A percentile compares a stretch with the other conserved stretches of the same genome.
Conservation (phyloP, 2,329 filamentous ascomycete species). For the Sordariomycetes sp. region DNA sequence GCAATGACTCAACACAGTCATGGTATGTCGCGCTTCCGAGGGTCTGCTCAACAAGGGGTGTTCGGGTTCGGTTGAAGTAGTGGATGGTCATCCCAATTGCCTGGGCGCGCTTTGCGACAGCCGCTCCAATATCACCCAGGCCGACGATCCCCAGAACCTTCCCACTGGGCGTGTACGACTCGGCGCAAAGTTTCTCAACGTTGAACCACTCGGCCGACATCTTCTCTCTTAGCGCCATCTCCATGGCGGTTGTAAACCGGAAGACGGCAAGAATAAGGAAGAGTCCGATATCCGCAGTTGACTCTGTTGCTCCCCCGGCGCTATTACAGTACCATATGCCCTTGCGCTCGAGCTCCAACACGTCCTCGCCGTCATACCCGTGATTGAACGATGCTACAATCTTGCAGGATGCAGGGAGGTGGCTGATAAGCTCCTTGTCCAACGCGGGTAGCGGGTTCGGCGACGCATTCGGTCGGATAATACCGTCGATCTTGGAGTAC, state of each 20-base stretch:
- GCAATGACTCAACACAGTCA: slow-evolving; percentile 23
- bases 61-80: slow-evolving; percentile 28
- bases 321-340: slow-evolving; percentile 44
- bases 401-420: not conserved
- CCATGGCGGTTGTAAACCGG: slow-evolving; percentile 29
- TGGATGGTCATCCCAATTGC: slow-evolving; percentile 31
- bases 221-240: slow-evolving; percentile 16
- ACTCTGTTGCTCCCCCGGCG: slow-evolving; percentile 39
- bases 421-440: not conserved
- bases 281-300: slow-evolving; percentile 37
- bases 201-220: slow-evolving; percentile 26
- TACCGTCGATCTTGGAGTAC: not conserved
- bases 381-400: not conserved
- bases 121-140: slow-evolving; percentile 34
- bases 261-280: slow-evolving; percentile 23
- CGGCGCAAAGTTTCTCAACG: slow-evolving; percentile 20
- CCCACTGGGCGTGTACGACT: slow-evolving; percentile 23
- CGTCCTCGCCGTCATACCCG: slow-evolving; percentile 34
- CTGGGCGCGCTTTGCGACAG: slow-evolving; percentile 24
- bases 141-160: slow-evolving; percentile 36
- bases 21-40: slow-evolving; percentile 24
- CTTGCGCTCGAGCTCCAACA: slow-evolving; percentile 32
- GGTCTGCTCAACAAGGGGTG: slow-evolving; percentile 21
- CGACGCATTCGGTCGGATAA: not conserved
- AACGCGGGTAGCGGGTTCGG: not conserved